Percentiles rank a stretch among this genome's conserved stretches.
phyloP scores from a whole-genome alignment of 1,139 yeast species.

The Taphrina deformans region DNA sequence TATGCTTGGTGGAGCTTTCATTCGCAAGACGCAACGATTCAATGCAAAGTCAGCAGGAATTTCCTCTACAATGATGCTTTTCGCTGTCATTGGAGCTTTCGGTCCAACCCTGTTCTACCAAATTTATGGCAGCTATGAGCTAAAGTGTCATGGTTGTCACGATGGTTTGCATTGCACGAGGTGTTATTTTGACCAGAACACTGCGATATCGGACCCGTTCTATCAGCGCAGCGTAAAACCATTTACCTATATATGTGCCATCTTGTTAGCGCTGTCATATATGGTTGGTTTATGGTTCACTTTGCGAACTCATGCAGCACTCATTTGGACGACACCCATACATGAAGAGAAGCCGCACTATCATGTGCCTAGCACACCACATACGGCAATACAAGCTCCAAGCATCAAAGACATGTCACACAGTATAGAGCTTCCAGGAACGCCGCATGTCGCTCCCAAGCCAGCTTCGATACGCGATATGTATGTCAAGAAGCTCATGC shows the following conservation, averaged over 20 bases:
- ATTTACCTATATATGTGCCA: conserved; percentile 75
- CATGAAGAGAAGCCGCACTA: conserved; percentile 11
- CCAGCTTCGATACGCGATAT: conserved; percentile 16
- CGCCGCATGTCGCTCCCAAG: conserved; percentile 15
- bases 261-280: conserved; percentile 78
- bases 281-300: conserved; percentile 92
- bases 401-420: not conserved
- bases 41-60: conserved; percentile 97
- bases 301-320: conserved; percentile 89
- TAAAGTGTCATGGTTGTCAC: conserved; percentile 60
- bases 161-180: conserved; percentile 55
- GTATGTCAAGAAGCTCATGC: conserved; percentile 21
- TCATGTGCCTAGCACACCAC: not conserved
- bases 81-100: conserved; percentile 83
- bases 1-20: conserved; percentile 95
- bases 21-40: conserved; percentile 87
- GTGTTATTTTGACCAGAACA: conserved; percentile 80
- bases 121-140: conserved; percentile 83
- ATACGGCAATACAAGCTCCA: not conserved
- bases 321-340: conserved; percentile 83
- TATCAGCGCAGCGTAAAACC: conserved; percentile 72
- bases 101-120: conserved; percentile 91
- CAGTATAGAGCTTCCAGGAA: conserved; percentile 3
- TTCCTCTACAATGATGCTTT: conserved; percentile 85
- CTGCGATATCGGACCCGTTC: conserved; percentile 59